Evolutionary conservation across 2,329 filamentous ascomycete species (phyloP).

Genomic region (Aspergillus fijiensis): DNA sequence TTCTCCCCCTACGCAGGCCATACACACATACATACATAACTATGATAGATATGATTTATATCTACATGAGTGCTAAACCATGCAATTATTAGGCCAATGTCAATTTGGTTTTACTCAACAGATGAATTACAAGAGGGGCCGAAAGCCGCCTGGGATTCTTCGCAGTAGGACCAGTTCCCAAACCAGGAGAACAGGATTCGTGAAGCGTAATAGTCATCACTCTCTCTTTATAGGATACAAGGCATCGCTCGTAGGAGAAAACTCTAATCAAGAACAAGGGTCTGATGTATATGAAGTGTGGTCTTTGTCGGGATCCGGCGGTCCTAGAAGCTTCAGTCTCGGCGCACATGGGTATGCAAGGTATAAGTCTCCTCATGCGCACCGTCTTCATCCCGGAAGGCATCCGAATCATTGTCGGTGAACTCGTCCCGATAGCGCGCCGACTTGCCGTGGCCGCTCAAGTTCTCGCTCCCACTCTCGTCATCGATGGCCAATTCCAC

Average conservation of each 20-base stretch:
- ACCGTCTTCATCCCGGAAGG: conserved; percentile 45
- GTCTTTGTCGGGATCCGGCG: neutral
- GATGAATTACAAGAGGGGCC: neutral
- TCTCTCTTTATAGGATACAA: neutral
- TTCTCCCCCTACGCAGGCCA: conserved; percentile 6
- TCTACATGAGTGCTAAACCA: no score
- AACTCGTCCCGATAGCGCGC: conserved; percentile 55
- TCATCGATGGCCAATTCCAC: conserved; percentile 48
- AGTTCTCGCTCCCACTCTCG: conserved; percentile 38
- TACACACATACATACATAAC: no score
- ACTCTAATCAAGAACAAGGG: conserved; percentile 6
- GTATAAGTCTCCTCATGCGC: conserved; percentile 41
- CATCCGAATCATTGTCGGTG: conserved; percentile 53
- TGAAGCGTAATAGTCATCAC: neutral
- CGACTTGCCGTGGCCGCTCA: conserved; percentile 23
- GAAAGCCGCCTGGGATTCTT: neutral
- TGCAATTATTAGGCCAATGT: no score
- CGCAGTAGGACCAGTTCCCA: neutral
- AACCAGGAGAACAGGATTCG: neutral
- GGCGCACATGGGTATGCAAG: conserved; percentile 39
- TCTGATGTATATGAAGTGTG: neutral
- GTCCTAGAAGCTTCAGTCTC: conserved; percentile 11
- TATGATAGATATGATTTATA: no score
- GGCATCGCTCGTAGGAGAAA: conserved; percentile 10
- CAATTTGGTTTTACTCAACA: no score